Evolutionary conservation across 257 asterid genomes (phyloP), one percentile per base, ranked within the genome.

Genomic region (Solanum virginianum): DNA sequence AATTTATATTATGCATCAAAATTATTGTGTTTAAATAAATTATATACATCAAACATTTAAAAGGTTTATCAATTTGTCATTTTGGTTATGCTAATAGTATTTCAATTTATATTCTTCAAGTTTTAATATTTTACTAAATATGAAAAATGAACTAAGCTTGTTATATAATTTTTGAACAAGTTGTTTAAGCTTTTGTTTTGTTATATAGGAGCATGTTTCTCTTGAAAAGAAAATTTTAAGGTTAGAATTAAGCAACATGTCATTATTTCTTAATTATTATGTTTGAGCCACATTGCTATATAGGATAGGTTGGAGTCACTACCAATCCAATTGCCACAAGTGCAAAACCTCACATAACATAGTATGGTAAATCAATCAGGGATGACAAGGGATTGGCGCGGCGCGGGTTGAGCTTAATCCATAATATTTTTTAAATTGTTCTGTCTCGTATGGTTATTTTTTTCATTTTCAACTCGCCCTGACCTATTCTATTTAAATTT

Each of bases 391-490:
- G 0, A 4, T 3, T 0, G 36, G 36, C 36, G 4, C 4, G 36
- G 36, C 32, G 32, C 26, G 26, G 1, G 0, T 29, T 29, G 32
- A 29, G 2, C 0, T 32, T 32, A 32, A 32, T 0, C 36, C 0
- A 4, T 0, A 32, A 32, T 32, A 32, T 32, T 32, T 32, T 32
- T 32, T 32, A 32, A 32, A 32, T 32, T 29, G 4, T 32, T 0
- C 1, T 1, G 4, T 32, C 1, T 32, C 0, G 0, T 3, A 32
- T 32, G 36, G 4, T 32, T 0, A 32, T 3, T 32, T 3, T 32
- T 32, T 32, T 32, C 3, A 32, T 32, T 32, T 32, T 32, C 4
- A 32, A 32, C 0, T 32, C 1, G 0, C 0, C 4, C 36, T 0
- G 3, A 29, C 0, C 0, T 0, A 29, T 29, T 3, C 32, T 29